Percentiles rank a stretch among this genome's conserved stretches.
Evolutionary conservation across 805 yeast species (phyloP).

Genomic region (Saccharomycopsis sp.): DNA sequence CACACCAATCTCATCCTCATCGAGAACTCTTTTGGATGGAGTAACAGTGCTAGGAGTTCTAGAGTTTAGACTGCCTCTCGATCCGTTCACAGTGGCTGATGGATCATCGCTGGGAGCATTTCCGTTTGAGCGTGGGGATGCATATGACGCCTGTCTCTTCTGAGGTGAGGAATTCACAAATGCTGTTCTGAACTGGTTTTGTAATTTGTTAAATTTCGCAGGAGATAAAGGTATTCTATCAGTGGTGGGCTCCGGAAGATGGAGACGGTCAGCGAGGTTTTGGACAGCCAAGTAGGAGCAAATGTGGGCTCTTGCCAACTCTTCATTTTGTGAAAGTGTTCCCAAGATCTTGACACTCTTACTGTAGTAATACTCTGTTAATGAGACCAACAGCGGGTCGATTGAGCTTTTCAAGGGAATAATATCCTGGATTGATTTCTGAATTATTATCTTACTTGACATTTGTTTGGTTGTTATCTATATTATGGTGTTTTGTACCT

Average conservation of each 20-base stretch:
- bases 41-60: not conserved
- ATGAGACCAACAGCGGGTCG: conserved; percentile 2
- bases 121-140: not conserved
- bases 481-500: not conserved
- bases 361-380: conserved; percentile 6
- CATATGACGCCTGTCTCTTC: not conserved
- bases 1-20: conserved; percentile 10
- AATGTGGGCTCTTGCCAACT: conserved; percentile 59
- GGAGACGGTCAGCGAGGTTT: conserved; percentile 35
- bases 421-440: conserved; percentile 1
- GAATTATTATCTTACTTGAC: conserved; percentile 5
- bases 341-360: conserved; percentile 8
- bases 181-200: conserved; percentile 8
- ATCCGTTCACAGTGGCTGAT: not conserved
- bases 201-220: conserved; percentile 32
- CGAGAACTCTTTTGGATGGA: conserved; percentile 11
- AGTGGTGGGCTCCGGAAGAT: conserved; percentile 42
- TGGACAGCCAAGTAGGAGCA: conserved; percentile 60
- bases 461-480: not conserved
- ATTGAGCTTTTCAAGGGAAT: conserved; percentile 3
- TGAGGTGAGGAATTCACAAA: conserved; percentile 1
- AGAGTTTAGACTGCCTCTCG: not conserved
- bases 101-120: not conserved
- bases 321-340: conserved; percentile 43
- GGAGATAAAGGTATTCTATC: conserved; percentile 55